phyloP scores from a whole-genome alignment of 1,284 basidiomycete species.

The Apiotrichum laibachii region DNA sequence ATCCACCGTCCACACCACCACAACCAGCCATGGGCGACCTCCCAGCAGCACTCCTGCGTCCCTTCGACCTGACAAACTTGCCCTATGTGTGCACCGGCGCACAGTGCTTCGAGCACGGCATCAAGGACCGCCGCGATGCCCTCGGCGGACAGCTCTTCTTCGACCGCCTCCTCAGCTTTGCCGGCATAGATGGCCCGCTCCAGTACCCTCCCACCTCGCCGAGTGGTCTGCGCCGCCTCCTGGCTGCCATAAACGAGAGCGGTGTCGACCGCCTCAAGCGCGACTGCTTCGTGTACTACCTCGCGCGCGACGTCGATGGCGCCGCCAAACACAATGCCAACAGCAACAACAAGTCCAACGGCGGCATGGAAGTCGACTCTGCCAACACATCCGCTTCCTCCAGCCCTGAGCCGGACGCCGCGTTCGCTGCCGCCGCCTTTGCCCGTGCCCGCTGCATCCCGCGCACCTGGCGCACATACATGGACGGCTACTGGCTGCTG shows the following conservation, averaged over 20 bases:
- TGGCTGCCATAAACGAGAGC: conserved; percentile 32
- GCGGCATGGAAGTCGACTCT: conserved; percentile 27
- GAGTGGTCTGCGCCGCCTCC: conserved; percentile 32
- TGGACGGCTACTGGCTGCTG: conserved; percentile 45
- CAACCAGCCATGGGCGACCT: conserved; percentile 24
- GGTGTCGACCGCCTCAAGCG: conserved; percentile 38
- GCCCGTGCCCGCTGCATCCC: conserved; percentile 38
- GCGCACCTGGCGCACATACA: conserved; percentile 38
- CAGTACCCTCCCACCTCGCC: conserved; percentile 44
- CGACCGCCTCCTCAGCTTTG: conserved; percentile 37
- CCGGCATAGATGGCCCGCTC: conserved; percentile 21
- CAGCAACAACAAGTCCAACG: conserved; percentile 1
- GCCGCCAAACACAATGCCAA: neutral
- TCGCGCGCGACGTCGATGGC: conserved; percentile 35
- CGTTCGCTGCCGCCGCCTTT: conserved; percentile 26
- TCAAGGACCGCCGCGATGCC: conserved; percentile 17
- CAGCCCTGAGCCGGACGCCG: neutral
- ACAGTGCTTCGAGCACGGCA: neutral
- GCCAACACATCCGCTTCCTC: conserved; percentile 4
- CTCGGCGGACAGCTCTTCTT: conserved; percentile 35
- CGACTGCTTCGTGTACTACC: conserved; percentile 47
- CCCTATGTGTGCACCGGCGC: conserved; percentile 25
- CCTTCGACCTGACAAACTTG: conserved; percentile 40
- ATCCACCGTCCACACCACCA: conserved; percentile 2
- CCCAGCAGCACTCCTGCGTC: conserved; percentile 32